Base-by-base conservation (phyloP, 1,139 yeast genomes). In the Candida tetrigidarum region DNA sequence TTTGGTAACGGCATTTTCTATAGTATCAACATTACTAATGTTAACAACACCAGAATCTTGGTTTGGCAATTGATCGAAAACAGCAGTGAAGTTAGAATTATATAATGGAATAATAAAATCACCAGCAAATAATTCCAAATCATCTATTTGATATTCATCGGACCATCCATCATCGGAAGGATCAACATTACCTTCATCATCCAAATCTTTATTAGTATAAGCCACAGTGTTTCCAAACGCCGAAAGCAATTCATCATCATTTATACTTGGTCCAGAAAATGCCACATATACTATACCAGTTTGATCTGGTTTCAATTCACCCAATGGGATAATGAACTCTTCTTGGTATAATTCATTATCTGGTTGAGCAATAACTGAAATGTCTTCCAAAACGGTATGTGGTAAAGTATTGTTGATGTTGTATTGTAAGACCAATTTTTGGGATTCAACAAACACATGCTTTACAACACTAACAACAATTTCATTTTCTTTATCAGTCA, bases 401-500 rank as follows among this genome's bases (percentile, higher is more conserved):
- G 84, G 83, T 57, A 92, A 78, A 2, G 99, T 93, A 69, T 93
- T 95, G 50, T 85, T 80, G 54, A 95, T 81, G 54, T 86, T 83
- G 67, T 81, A 93, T 72, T 93, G 97, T 53, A 93, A 72, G 26
- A 93, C 95, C 60, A 91, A 71, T 64, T 90, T 87, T 34, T 81
- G 79, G 44, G 80, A 69, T 22, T 71, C 78, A 38, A 69, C 59
- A 68, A 87, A 93, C 49, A 91, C 71, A 65, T 92, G 98, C 66
- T 89, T 91, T 46, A 88, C 77, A 28, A 88, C 93, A 44, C 79
- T 78, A 44, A 95, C 96, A 42, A 90, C 93, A 63, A 91, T 91
- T 67, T 93, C 99, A 52, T 96, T 91, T 63, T 92, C 99, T 51
- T 81, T 79, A 63, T 93, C 99, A 27, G 99, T 92, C 59, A 93